Percentiles rank a stretch among this genome's conserved stretches.
Evolutionary conservation across 352 stramenopile species (phyloP).

Genomic region (Saprolegnia parasitica): DNA sequence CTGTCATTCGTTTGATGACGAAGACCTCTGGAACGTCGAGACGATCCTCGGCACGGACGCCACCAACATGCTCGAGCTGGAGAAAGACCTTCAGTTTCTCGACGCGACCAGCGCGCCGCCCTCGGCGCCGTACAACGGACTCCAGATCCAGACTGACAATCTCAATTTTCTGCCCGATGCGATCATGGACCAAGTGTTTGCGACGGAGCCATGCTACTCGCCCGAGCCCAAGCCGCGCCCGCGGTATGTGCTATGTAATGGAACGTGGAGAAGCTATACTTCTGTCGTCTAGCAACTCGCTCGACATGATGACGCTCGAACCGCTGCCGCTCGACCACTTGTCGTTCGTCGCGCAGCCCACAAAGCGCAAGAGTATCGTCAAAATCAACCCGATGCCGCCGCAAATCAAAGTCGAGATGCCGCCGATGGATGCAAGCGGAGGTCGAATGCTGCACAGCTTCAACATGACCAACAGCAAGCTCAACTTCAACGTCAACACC

Average conservation of each 20-base stretch:
- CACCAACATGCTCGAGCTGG: conserved; percentile 3
- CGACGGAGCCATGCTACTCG: conserved; percentile 21
- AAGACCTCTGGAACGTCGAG: conserved; percentile 28
- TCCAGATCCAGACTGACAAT: conserved; percentile 7
- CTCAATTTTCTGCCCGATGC: conserved; percentile 3
- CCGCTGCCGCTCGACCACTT: conserved; percentile 18
- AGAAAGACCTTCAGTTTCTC: conserved; percentile 26
- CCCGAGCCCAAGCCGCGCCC: conserved; percentile 10
- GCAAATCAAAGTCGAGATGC: conserved; percentile 7
- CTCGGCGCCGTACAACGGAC: not conserved
- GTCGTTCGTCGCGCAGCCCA: conserved; percentile 13
- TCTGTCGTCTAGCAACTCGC: conserved; percentile 12
- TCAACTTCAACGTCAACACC: no score
- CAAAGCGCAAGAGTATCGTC: conserved; percentile 23
- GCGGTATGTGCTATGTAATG: conserved; percentile 2
- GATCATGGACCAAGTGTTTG: conserved; percentile 27
- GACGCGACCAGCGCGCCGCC: not conserved
- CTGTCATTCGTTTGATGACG: no score
- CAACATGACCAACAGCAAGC: no score
- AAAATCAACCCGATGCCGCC: not conserved
- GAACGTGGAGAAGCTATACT: not conserved
- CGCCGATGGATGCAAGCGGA: no score
- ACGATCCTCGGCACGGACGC: conserved; percentile 9
- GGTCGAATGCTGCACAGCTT: not conserved
- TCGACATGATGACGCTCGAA: conserved; percentile 27